Evolutionary conservation across 1,284 basidiomycete species (phyloP).

Genomic region (Leccinum insolens): DNA sequence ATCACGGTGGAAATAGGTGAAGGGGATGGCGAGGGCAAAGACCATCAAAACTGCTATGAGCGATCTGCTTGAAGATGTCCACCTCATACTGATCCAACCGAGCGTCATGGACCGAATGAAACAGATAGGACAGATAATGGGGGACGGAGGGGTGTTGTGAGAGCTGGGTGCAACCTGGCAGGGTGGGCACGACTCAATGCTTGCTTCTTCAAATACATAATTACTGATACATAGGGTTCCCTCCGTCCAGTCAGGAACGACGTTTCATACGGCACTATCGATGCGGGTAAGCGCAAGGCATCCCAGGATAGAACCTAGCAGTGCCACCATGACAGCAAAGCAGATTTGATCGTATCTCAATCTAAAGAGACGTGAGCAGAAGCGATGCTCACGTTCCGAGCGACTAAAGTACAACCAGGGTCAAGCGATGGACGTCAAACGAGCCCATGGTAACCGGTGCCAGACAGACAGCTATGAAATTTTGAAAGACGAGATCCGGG

Average conservation of each 20-base stretch:
- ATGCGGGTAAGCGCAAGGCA: background rate
- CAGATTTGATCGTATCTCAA: background rate
- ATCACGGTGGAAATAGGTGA: background rate
- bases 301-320: background rate
- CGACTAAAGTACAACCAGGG: background rate
- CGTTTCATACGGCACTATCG: background rate
- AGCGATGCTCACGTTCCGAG: background rate
- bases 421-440: background rate
- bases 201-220: background rate
- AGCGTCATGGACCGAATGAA: too few relatives aligned
- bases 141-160: too few relatives aligned
- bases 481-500: background rate
- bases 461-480: background rate
- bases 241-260: background rate
- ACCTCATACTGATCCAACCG: background rate
- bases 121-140: too few relatives aligned
- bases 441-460: background rate
- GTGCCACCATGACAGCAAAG: background rate
- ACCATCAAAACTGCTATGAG: conserved; percentile 7
- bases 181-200: background rate
- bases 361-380: background rate
- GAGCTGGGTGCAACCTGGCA: background rate
- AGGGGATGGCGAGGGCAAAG: background rate
- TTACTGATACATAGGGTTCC: background rate
- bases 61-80: conserved; percentile 6